Percentiles rank a stretch among this genome's conserved stretches.
These are phyloP conservation scores for Boletus pseudo-olivaceus DNA, from an alignment of 768 basidiomycete species.

Conservation along the genomic window DNA sequence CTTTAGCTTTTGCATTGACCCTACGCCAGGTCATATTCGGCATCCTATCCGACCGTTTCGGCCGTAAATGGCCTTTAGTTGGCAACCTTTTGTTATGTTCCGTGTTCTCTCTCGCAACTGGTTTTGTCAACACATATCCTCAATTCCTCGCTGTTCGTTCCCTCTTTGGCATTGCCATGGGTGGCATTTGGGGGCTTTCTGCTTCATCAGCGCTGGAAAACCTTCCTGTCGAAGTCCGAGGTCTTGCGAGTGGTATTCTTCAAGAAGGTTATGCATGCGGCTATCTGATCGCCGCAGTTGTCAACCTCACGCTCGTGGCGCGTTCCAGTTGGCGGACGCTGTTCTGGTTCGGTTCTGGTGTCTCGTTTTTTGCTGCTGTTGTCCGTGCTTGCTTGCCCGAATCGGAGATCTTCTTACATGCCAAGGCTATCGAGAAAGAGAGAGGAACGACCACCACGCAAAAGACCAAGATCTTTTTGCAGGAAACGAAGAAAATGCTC, in stretches of 20 bases:
- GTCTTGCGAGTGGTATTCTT: conserved; percentile 77
- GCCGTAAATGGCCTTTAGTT: conserved; percentile 92
- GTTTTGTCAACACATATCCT: conserved; percentile 72
- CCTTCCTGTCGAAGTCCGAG: conserved; percentile 82
- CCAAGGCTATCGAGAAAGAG: conserved; percentile 51
- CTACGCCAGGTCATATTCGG: conserved; percentile 62
- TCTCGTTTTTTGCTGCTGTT: conserved; percentile 65
- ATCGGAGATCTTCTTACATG: conserved; percentile 67
- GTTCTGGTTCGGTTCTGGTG: conserved; percentile 77
- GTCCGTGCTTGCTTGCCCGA: conserved; percentile 73
- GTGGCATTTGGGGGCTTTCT: conserved; percentile 85
- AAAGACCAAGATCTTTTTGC: conserved; percentile 70
- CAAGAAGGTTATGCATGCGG: conserved; percentile 91
- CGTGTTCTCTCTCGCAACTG: conserved; percentile 71
- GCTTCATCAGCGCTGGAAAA: conserved; percentile 85
- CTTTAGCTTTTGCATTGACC: background rate
- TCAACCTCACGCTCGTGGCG: conserved; percentile 65
- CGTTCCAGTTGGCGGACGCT: conserved; percentile 62
- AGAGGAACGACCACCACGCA: conserved; percentile 34
- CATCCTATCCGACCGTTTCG: conserved; percentile 81
- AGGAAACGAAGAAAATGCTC: conserved; percentile 72
- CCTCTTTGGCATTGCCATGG: conserved; percentile 87
- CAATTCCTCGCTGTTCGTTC: conserved; percentile 81
- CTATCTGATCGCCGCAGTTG: conserved; percentile 77
- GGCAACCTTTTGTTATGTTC: conserved; percentile 68